Evolutionary conservation across 2,329 filamentous ascomycete species (phyloP).

Genomic region (Aspergillus sp.): DNA sequence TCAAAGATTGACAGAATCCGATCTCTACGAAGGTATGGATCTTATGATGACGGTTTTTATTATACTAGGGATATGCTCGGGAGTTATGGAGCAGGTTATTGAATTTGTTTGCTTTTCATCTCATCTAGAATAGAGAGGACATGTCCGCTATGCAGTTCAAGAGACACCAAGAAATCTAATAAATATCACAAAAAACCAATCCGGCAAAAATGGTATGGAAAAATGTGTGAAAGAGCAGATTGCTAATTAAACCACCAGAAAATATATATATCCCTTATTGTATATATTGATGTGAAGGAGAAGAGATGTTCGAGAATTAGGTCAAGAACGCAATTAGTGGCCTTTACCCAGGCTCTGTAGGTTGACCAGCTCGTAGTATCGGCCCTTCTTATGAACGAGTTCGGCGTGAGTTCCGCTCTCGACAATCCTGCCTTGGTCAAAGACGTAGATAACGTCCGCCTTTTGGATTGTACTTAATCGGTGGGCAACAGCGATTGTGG

Average conservation of each 20-base stretch:
- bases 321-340: slow-evolving; percentile 19
- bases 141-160: not conserved
- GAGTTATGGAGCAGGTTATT: not conserved
- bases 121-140: slow-evolving; percentile 6
- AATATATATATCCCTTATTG: too few species aligned
- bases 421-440: slow-evolving; percentile 82
- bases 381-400: slow-evolving; percentile 66
- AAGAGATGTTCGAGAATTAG: slow-evolving; percentile 2
- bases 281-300: too few species aligned
- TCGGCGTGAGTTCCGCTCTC: slow-evolving; percentile 80
- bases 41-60: not conserved
- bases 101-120: not conserved
- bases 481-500: slow-evolving; percentile 93
- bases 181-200: not conserved
- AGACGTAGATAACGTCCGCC: slow-evolving; percentile 94
- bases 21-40: not conserved
- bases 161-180: slow-evolving; percentile 2
- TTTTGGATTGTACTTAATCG: slow-evolving; percentile 90
- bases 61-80: too few species aligned
- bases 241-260: slow-evolving; percentile 2
- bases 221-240: not conserved
- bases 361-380: slow-evolving; percentile 77
- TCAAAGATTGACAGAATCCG: slow-evolving; percentile 32
- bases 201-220: not conserved
- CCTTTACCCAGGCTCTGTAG: slow-evolving; percentile 72